Base-by-base conservation (phyloP, 106 monocot genomes). In the Alisma plantagoaquatica region DNA sequence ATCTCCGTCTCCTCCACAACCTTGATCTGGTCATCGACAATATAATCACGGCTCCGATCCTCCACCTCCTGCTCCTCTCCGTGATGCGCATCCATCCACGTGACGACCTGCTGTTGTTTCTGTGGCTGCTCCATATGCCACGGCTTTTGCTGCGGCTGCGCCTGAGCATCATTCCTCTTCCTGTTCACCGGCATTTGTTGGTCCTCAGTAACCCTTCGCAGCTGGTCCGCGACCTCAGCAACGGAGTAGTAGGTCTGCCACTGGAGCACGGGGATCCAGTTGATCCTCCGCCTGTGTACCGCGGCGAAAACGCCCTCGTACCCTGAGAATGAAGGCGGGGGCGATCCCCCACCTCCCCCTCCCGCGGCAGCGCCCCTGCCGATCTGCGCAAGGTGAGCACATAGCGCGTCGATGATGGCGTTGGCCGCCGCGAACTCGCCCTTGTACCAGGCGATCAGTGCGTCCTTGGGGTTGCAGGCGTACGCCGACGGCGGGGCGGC, bases 361-460 rank as follows among this genome's bases (percentile, higher is more conserved):
- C 44, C 56, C 33, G 58, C 38, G 7, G 52, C 46, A 2, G 41
- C 74, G 7, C 41, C 49, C n/a, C 41, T 53, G 42, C 30, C 61
- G 70, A 76, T 79, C 82, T 82, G 65, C 4, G 46, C 54, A 3
- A 88, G 70, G 52, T 88, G 88, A 7, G 29, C 41, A 67, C 82
- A 79, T 23, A 88, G 79, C 18, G 73, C 70, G 70, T 88, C 88
- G 69, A 88, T 88, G 68, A 88, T 79, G 14, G 88, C 88, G 78
- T 89, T 89, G 23, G 88, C 83, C 63, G 88, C 88, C 41, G 83
- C 83, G 51, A 83, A 89, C 73, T 83, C 88, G 22, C 78, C 73
- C 17, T 68, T 46, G 73, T 62, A 89, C 88, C 79, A 89, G 6
- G 66, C 72, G 31, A 88, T 75, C 53, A 88, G 72, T 42, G 82